Evolutionary conservation across 352 stramenopile species (phyloP), one percentile per base, ranked within the genome.

Genomic region (Nothophytophthora sp.): DNA sequence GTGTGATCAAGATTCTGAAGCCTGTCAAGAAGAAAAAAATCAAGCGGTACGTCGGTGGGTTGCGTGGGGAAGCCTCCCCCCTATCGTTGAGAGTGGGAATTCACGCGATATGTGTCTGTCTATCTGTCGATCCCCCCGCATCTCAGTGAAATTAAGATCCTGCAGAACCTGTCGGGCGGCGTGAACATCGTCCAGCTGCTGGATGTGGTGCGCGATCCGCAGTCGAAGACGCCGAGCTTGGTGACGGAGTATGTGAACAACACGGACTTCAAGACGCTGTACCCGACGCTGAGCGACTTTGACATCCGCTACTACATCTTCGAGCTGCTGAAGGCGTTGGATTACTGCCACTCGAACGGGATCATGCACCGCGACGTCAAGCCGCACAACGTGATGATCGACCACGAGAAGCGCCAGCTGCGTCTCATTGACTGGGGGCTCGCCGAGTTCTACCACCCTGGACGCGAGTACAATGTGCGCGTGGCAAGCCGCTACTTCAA

Each of bases 1-100:
- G 97, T 70, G 97, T 99, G n/a, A 98, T 99, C 57, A 99, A 99
- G 85, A 99, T 99, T 64, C 86, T 99, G 40, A 99, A 99, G 77
- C 97, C 97, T 12, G 97, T 99, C n/a, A 99, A 99, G 88, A 99
- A 99, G 86, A 99, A 99, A 81, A 99, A 99, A 82, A 99, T 99
- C 71, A 99, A 99, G 70, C 83, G 95, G 61, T 91, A 32, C 32
- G 75, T 18, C 11, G 23, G 3, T 45, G 6, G 33, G 42, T 15
- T 18, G 10, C 28, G 24, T 32, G 24, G 35, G 19, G 2, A 34
- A 24, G 37, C 28, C 3, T n/a, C n/a, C n/a, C n/a, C n/a, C n/a
- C n/a, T n/a, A n/a, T n/a, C n/a, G n/a, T n/a, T n/a, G n/a, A n/a
- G n/a, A n/a, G n/a, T n/a, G n/a, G n/a, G 60, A 60, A 49, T 28